Evolutionary conservation across 495 filamentous ascomycete species (phyloP).

Genomic region (Ramalina intermedia): DNA sequence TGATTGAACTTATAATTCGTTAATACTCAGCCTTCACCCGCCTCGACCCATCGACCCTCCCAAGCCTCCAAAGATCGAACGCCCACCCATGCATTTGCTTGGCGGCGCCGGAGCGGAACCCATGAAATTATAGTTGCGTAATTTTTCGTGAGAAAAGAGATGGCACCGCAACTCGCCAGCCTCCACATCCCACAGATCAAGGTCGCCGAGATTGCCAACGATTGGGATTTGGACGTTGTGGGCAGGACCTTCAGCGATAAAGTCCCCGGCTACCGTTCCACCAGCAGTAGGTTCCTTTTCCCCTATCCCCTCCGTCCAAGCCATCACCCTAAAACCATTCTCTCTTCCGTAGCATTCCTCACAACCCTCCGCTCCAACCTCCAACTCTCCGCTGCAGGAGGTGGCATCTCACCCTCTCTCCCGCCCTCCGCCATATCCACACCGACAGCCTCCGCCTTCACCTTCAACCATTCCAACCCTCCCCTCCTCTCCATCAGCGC

Average conservation of each 20-base stretch:
- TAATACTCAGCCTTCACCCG: no score
- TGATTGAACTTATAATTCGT: no score
- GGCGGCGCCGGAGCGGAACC: no score
- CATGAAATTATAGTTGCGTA: no score
- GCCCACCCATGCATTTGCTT: no score
- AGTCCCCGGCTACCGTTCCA: conserved; percentile 15
- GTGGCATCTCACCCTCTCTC: conserved; percentile 9
- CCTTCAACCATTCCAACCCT: conserved; percentile 5
- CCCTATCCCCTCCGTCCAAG: neutral
- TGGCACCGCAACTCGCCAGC: conserved; percentile 2
- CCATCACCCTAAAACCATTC: neutral
- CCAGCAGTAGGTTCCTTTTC: conserved; percentile 10
- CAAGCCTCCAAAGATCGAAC: no score
- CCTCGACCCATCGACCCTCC: no score
- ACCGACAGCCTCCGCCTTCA: conserved; percentile 10
- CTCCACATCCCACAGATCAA: conserved; percentile 7
- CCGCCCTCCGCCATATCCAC: conserved; percentile 6
- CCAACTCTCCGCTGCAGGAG: conserved; percentile 12
- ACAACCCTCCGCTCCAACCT: conserved; percentile 17
- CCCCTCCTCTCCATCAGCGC: conserved; percentile 12
- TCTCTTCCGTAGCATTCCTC: conserved; percentile 15
- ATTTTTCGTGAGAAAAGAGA: neutral
- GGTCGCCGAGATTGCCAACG: conserved; percentile 7
- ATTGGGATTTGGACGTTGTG: conserved; percentile 14
- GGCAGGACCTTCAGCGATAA: conserved; percentile 9